Evolutionary conservation across 306 rosid genomes (phyloP), one percentile per base, ranked within the genome.

Genomic region (Cucurbita ficifolia): DNA sequence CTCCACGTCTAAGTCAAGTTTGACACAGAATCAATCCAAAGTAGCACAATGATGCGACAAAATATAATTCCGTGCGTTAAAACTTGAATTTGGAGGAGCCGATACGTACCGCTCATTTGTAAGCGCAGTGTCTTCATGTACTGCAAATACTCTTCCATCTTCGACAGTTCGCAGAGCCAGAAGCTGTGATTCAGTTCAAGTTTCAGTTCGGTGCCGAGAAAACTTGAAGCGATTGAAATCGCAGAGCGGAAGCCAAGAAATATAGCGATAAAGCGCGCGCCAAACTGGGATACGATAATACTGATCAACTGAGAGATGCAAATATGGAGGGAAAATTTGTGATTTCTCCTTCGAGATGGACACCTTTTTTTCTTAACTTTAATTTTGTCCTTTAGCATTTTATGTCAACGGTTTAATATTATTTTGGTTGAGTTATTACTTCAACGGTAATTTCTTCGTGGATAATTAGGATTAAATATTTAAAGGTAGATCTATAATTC

Each of bases 111-210:
- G 79, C 89, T 90, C 90, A 94, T 86, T 71, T 94, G 97, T 68
- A 83, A 82, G 74, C 97, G 97, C 84, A 94, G 72, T 51, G 90
- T 82, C 84, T 89, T 90, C 92, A 90, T 83, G 83, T 80, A 78
- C 76, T 81, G 92, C 85, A 94, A 79, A 82, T 90, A 93, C 38
- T 90, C 90, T 49, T 94, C 98, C 97, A 94, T 94, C 73, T 81
- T 76, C 29, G 42, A 36, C 7, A 39, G 4, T 36, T 61, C 49
- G 3, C 35, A 5, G 59, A 59, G 64, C 13, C 16, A 35, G 14
- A 49, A 0, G 14, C 24, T 29, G 58, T 8, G 6, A 70, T 48
- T 48, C 29, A 29, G 74, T 70, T 69, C 22, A 24, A 69, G 57
- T 21, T 48, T 69, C 43, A 1, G 73, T 45, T 24, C 22, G 4